A percentile compares a stretch with the other conserved stretches of the same genome.
phyloP scores from a whole-genome alignment of 1,284 basidiomycete genomes.

The Erythrobasidium hasegawianum region DNA sequence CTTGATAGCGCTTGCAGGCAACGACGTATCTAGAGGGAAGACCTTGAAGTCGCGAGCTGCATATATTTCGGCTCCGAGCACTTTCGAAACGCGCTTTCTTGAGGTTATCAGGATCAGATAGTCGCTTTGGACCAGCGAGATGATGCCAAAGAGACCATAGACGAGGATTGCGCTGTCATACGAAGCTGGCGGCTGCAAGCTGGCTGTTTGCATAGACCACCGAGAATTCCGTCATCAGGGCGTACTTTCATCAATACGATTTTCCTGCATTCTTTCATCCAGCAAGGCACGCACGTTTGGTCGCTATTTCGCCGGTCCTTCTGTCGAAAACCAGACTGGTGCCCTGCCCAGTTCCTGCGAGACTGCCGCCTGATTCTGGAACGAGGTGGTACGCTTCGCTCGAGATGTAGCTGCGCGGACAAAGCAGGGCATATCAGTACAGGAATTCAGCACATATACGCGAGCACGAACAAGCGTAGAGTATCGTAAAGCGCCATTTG shows the following conservation, averaged over 20 bases:
- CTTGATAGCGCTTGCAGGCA: slow-evolving; percentile 58
- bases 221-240: background rate
- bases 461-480: slow-evolving; percentile 13
- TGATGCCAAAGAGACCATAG: slow-evolving; percentile 81
- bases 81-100: slow-evolving; percentile 69
- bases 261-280: too few relatives aligned
- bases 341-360: slow-evolving; percentile 33
- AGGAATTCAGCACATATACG: background rate
- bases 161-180: slow-evolving; percentile 54
- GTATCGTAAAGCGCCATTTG: slow-evolving; percentile 27
- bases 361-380: slow-evolving; percentile 35
- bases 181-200: slow-evolving; percentile 48
- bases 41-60: slow-evolving; percentile 88
- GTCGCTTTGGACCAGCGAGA: slow-evolving; percentile 85
- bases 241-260: background rate
- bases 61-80: slow-evolving; percentile 82
- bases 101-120: slow-evolving; percentile 87
- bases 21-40: slow-evolving; percentile 69
- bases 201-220: slow-evolving; percentile 37
- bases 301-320: slow-evolving; percentile 48
- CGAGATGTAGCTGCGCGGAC: slow-evolving; percentile 33
- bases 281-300: slow-evolving; percentile 48
- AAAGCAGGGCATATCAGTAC: background rate
- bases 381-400: slow-evolving; percentile 41
- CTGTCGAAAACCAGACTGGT: slow-evolving; percentile 52